Conservation (phyloP, 768 basidiomycete species). For the Flagelloscypha sp. region DNA sequence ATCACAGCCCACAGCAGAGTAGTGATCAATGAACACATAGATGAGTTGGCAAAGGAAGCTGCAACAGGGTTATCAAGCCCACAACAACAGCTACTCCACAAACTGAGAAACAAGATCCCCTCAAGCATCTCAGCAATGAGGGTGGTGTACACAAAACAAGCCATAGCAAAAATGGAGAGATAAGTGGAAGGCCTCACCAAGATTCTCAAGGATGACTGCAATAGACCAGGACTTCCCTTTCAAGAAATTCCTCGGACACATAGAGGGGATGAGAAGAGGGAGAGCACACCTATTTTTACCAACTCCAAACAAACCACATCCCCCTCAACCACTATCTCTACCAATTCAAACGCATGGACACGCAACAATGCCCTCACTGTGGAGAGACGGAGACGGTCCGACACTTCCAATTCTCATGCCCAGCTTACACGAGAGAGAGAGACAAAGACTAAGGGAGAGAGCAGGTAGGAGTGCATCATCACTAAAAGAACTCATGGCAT, state of each 20-base stretch:
- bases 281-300: slow-evolving; percentile 17
- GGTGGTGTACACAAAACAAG: slow-evolving; percentile 5
- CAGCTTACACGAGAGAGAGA: too few relatives aligned
- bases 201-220: not conserved
- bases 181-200: slow-evolving; percentile 8
- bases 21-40: too few relatives aligned
- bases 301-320: slow-evolving; percentile 24
- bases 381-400: too few relatives aligned
- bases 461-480: too few relatives aligned
- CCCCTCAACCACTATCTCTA: slow-evolving; percentile 23
- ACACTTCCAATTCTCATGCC: too few relatives aligned
- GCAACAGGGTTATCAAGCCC: too few relatives aligned
- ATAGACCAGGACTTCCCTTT: slow-evolving; percentile 11
- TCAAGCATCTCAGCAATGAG: slow-evolving; percentile 11
- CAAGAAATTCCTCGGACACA: slow-evolving; percentile 2
- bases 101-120: slow-evolving; percentile 6
- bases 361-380: slow-evolving; percentile 15
- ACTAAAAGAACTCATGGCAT: too few relatives aligned
- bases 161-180: slow-evolving; percentile 3
- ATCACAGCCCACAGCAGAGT: too few relatives aligned
- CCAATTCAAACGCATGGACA: slow-evolving; percentile 8
- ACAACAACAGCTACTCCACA: too few relatives aligned
- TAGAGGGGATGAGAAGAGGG: not conserved
- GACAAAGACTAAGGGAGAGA: too few relatives aligned
- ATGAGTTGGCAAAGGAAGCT: too few relatives aligned